Base-by-base conservation (phyloP, 1,284 basidiomycete species). In the Termitomyces sp. region DNA sequence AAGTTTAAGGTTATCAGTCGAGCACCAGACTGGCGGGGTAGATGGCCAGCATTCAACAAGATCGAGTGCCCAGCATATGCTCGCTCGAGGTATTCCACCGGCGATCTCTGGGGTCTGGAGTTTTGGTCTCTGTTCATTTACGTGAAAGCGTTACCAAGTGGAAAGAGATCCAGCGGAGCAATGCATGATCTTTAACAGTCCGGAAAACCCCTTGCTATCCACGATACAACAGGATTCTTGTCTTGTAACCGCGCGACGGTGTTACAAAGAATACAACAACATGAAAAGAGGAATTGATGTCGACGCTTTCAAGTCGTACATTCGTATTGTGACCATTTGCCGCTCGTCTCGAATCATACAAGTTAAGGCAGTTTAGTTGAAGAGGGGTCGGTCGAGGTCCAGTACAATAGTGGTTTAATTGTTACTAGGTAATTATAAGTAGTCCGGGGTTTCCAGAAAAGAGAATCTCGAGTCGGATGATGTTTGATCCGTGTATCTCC, bases 1-100 rank as follows among this genome's bases (percentile, higher is more conserved):
- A 52, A 52, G 16, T 52, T 52, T 13, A 39, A 33, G 16, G 44
- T 26, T 3, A 8, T 28, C 38, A 52, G 38, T 26, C 44, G 50
- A 40, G 28, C n/a, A 41, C 30, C 30, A 26, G 43, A 39, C 11
- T 19, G 43, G 39, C 37, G 44, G 21, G 50, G 16, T 34, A 52
- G 7, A 19, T 14, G 13, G n/a, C 28, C 50, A 21, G 5, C 31
- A 21, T 40, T 11, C 0, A 40, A 16, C 7, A 16, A 16, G n/a
- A 6, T 24, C 1, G 14, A 6, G 10, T 24, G 9, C 1, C 21
- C 21, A 10, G 33, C 33, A 46, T 46, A 46, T 35, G n/a, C 45
- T 35, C 21, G 9, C n/a, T 35, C n/a, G 44, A 46, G 44, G 14
- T 30, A 2, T 7, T 30, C 28, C 28, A 7, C 28, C 28, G 28